phyloP scores from a whole-genome alignment of 2,329 filamentous ascomycete genomes.

The Hymenoscyphus linearis region DNA sequence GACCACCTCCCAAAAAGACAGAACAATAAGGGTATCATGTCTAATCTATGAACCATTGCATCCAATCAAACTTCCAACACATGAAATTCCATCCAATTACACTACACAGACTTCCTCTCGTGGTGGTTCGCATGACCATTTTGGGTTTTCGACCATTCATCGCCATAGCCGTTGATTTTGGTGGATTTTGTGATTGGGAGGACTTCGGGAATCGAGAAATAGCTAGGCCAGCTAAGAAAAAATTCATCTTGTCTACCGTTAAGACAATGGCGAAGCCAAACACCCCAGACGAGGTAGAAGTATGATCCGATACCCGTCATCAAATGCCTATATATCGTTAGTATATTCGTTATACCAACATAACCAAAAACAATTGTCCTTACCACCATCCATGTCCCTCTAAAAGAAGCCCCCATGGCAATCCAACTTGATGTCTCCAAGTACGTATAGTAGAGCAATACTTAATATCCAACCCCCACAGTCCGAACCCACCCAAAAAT shows the following conservation, averaged over 20 bases:
- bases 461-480: conserved; percentile 64
- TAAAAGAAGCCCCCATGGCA: conserved; percentile 68
- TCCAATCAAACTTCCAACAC: neutral
- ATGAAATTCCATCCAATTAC: neutral
- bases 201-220: conserved; percentile 39
- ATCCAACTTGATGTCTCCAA: conserved; percentile 57
- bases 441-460: conserved; percentile 42
- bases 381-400: conserved; percentile 71
- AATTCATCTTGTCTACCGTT: conserved; percentile 63
- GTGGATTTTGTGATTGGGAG: conserved; percentile 17
- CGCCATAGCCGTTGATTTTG: conserved; percentile 6
- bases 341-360: neutral
- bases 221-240: conserved; percentile 56
- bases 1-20: neutral
- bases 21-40: conserved; percentile 10
- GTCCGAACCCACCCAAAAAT: conserved; percentile 60
- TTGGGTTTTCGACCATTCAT: conserved; percentile 9
- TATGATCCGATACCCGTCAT: conserved; percentile 68
- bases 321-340: conserved; percentile 46
- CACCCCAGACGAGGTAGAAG: conserved; percentile 66
- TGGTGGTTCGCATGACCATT: conserved; percentile 16
- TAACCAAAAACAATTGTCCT: conserved; percentile 24
- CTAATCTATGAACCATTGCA: conserved; percentile 8
- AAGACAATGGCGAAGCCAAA: conserved; percentile 65
- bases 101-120: conserved; percentile 23